Evolutionary conservation across 495 filamentous ascomycete genomes (phyloP).

Genomic region (Margaritispora aquatica): DNA sequence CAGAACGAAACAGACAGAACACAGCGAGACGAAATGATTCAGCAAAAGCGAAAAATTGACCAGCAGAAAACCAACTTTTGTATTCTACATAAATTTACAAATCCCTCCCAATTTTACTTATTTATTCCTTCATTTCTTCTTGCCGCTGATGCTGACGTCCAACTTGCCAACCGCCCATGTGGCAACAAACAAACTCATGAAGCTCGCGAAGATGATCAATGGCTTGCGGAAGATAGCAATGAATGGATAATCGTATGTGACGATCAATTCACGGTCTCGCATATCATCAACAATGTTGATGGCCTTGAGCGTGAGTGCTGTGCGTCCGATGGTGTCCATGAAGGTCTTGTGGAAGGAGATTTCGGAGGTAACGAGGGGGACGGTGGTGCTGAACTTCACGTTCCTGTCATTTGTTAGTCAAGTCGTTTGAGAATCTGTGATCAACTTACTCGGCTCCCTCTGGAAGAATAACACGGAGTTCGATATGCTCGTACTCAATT

Average conservation of each 20-base stretch:
- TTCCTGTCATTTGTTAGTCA: slow-evolving; percentile 42
- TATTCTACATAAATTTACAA: slow-evolving; percentile 24
- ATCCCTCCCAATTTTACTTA: not conserved
- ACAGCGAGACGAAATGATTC: not conserved
- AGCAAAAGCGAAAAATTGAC: not conserved
- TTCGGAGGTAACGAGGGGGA: slow-evolving; percentile 48
- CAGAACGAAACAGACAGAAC: too few species aligned
- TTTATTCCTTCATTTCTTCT: slow-evolving; percentile 10
- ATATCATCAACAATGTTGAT: slow-evolving; percentile 84
- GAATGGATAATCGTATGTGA: slow-evolving; percentile 83
- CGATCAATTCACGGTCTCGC: slow-evolving; percentile 71
- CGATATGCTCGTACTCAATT: slow-evolving; percentile 74
- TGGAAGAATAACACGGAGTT: slow-evolving; percentile 77
- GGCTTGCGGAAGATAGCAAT: slow-evolving; percentile 79
- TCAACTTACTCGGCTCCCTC: slow-evolving; percentile 80
- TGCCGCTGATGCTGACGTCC: slow-evolving; percentile 20
- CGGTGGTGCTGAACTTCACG: slow-evolving; percentile 56
- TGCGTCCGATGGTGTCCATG: slow-evolving; percentile 89
- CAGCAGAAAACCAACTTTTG: slow-evolving; percentile 9
- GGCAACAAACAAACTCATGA: slow-evolving; percentile 66
- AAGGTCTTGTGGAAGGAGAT: slow-evolving; percentile 72
- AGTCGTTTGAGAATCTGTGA: not conserved
- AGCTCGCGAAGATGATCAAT: slow-evolving; percentile 68
- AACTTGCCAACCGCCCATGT: slow-evolving; percentile 61
- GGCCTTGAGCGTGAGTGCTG: slow-evolving; percentile 72